phyloP scores from a whole-genome alignment of 805 yeast species.

The Yamadazyma kitorensis region DNA sequence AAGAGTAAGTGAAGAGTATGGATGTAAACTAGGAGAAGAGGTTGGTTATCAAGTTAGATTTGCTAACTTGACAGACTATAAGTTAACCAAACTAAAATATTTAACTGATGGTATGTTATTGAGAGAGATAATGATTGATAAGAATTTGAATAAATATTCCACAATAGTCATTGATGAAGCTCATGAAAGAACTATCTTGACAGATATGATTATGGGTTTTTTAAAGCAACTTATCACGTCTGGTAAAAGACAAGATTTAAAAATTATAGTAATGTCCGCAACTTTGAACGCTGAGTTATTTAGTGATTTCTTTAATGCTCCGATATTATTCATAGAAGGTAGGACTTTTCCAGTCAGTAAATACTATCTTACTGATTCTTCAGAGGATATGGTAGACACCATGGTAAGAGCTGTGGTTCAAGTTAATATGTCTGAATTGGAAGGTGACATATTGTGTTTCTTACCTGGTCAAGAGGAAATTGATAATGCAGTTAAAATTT shows the following conservation, averaged over 20 bases:
- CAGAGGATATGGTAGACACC: slow-evolving; percentile 83
- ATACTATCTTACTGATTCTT: slow-evolving; percentile 57
- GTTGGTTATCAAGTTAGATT: slow-evolving; percentile 95
- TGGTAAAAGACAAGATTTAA: slow-evolving; percentile 55
- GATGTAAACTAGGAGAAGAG: slow-evolving; percentile 68
- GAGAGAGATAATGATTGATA: slow-evolving; percentile 83
- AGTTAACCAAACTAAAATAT: slow-evolving; percentile 69
- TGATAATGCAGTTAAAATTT: slow-evolving; percentile 70
- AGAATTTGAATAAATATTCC: slow-evolving; percentile 58
- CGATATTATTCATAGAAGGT: slow-evolving; percentile 87
- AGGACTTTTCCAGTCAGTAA: slow-evolving; percentile 82
- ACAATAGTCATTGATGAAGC: slow-evolving; percentile 93
- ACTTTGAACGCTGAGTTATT: slow-evolving; percentile 90
- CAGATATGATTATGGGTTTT: slow-evolving; percentile 88
- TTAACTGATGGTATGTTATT: slow-evolving; percentile 97
- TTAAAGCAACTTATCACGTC: slow-evolving; percentile 59
- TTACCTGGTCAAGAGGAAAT: slow-evolving; percentile 97
- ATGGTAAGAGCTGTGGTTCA: slow-evolving; percentile 73
- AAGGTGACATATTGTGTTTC: slow-evolving; percentile 90
- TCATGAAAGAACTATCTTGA: slow-evolving; percentile 90
- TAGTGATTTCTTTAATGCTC: slow-evolving; percentile 77
- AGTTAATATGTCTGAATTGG: slow-evolving; percentile 72
- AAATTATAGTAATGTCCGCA: slow-evolving; percentile 84
- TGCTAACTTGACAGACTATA: slow-evolving; percentile 58
- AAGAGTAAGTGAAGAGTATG: slow-evolving; percentile 88